Base-by-base conservation (phyloP, 176 grass and related monocot species). In the Canna indica region DNA sequence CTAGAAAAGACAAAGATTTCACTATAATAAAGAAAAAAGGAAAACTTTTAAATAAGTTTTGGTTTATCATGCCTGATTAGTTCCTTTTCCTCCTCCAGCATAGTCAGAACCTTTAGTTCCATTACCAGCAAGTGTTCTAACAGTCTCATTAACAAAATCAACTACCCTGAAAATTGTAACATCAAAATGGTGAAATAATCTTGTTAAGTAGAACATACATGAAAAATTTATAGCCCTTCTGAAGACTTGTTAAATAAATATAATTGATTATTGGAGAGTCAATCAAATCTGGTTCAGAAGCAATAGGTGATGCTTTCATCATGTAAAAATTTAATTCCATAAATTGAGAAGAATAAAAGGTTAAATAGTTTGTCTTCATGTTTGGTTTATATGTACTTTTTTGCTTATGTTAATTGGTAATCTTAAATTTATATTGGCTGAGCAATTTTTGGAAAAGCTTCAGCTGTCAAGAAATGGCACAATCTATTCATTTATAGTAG, bases 91-190 rank as follows among this genome's bases (percentile, higher is more conserved):
- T 68, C 92, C 92, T 71, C 92, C 92, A 79, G 58, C 79, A 71
- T 91, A 87, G 83, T 96, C 92, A 59, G 88, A 91, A 68, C 92
- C 92, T 87, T 96, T 96, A 3, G 71, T 91, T 72, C 88, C 88
- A 73, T 91, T 96, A 85, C 92, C 92, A 77, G 92, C 88, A 71
- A 96, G 83, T 64, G 92, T 96, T 89, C 68, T 85, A 60, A 96
- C 92, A 64, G 79, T 91, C 73, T 96, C 88, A 36, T 84, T 78
- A 59, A 96, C 83, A 87, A 96, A 96, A 85, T 90, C 80, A 72
- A 96, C 83, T 72, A 91, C 92, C 78, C 92, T 96, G 71, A 13
- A 79, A 66, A 20, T 39, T 20, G 18, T 33, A 38, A 38, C 11
- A 39, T 34, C 29, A 32, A 4, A 20, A 62, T 0, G 15, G 0